Percentiles rank a stretch among this genome's conserved stretches.
Conservation (phyloP, 495 filamentous ascomycete genomes). For the Geoglossum glabrum region DNA sequence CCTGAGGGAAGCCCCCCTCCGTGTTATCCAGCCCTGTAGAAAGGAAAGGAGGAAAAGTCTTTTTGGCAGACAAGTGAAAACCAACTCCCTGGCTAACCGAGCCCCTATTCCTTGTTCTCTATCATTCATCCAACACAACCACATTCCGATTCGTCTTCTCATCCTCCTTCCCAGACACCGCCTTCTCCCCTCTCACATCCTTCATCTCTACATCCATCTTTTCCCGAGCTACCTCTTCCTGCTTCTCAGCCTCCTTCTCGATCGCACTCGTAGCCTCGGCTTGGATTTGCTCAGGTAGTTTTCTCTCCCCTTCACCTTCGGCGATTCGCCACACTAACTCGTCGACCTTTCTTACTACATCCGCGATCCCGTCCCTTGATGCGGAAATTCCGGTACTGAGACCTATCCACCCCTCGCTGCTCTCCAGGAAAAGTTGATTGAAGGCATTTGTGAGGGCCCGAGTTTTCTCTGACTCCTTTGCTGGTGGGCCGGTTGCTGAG, state of each 20-base stretch:
- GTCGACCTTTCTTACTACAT: slow-evolving; percentile 3
- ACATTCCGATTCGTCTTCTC: background rate
- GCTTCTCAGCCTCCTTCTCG: background rate
- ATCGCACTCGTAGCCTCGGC: background rate
- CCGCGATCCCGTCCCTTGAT: slow-evolving; percentile 1
- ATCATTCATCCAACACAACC: background rate
- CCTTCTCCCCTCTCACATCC: background rate
- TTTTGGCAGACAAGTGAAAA: too few relatives aligned
- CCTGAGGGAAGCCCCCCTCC: too few relatives aligned
- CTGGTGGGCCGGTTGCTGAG: background rate
- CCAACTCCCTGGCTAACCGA: too few relatives aligned
- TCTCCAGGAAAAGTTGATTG: slow-evolving; percentile 8
- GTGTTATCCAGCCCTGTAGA: too few relatives aligned
- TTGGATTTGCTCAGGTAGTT: background rate
- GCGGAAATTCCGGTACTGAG: slow-evolving; percentile 15
- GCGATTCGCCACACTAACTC: background rate
- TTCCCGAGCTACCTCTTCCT: background rate
- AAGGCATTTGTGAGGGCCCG: slow-evolving; percentile 8
- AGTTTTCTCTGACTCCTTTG: background rate
- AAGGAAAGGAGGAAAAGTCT: too few relatives aligned
- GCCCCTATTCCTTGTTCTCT: background rate
- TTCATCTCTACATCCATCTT: background rate
- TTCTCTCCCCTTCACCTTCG: background rate
- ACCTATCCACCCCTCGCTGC: slow-evolving; percentile 16
- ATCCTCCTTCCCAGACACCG: background rate